Percentiles rank a stretch among this genome's conserved stretches.
Evolutionary conservation across 2,329 filamentous ascomycete species (phyloP).

Genomic region (Scopulariopsis brevicaulis): DNA sequence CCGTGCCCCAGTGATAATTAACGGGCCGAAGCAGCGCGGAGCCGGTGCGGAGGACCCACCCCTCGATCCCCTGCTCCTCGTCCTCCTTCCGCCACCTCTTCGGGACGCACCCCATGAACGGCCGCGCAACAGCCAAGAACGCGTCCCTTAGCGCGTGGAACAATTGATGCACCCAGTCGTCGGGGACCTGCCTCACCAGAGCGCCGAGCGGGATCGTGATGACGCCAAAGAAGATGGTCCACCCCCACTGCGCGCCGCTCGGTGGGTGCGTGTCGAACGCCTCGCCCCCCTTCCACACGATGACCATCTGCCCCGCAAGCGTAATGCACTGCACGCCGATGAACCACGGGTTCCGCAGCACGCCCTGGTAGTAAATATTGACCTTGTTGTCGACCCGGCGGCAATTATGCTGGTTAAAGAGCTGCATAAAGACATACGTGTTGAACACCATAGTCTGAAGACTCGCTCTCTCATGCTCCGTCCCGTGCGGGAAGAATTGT

Average conservation of each 20-base stretch:
- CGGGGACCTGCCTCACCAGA: slow-evolving; percentile 27
- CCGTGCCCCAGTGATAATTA: slow-evolving; percentile 13
- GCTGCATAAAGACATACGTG: slow-evolving; percentile 62
- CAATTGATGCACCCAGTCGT: slow-evolving; percentile 16
- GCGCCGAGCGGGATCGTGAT: slow-evolving; percentile 53
- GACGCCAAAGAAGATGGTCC: slow-evolving; percentile 56
- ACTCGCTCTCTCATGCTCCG: slow-evolving; percentile 24
- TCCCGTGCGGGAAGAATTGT: slow-evolving; percentile 30
- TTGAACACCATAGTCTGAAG: slow-evolving; percentile 57
- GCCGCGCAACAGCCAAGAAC: slow-evolving; percentile 8
- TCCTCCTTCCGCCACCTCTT: slow-evolving; percentile 7
- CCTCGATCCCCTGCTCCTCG: slow-evolving; percentile 7
- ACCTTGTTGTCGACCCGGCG: slow-evolving; percentile 56
- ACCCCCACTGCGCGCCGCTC: slow-evolving; percentile 56
- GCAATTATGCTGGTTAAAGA: slow-evolving; percentile 60
- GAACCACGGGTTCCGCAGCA: slow-evolving; percentile 68
- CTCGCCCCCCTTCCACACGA: slow-evolving; percentile 57
- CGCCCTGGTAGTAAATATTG: slow-evolving; percentile 67
- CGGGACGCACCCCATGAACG: slow-evolving; percentile 8
- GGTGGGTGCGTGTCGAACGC: slow-evolving; percentile 54
- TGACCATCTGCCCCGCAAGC: slow-evolving; percentile 58
- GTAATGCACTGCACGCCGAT: slow-evolving; percentile 55
- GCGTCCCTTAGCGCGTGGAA: slow-evolving; percentile 14
- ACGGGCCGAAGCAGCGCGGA: slow-evolving; percentile 10
- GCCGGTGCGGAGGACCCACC: slow-evolving; percentile 13